Evolutionary conservation across 2,329 filamentous ascomycete genomes (phyloP), one percentile per base, ranked within the genome.

Genomic region (Colletotrichum sp.): DNA sequence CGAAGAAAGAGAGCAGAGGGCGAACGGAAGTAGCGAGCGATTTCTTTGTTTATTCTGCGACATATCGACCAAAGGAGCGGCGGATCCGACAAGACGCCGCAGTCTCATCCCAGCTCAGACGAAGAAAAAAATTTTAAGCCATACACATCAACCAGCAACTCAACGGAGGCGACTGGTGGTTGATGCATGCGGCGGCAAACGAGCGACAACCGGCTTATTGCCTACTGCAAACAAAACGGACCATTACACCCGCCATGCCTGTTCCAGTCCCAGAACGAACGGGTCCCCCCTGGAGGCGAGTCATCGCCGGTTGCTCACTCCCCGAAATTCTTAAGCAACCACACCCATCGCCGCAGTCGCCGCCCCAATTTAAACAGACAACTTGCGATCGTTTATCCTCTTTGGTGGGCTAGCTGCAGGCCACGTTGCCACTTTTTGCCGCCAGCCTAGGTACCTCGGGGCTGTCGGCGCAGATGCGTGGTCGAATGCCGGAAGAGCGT

Each of bases 391-490:
- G n/a, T 69, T 69, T 44, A 73, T 69, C 36, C 59, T 65, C 55
- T 82, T 78, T 69, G 79, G 69, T 76, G 81, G 80, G 44, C n/a
- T 52, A n/a, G 72, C 77, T 26, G 80, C 69, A 32, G 83, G 82
- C 83, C 83, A 85, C 15, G 83, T 85, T 21, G 78, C 76, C 34
- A 81, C 74, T 71, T 84, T 84, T 39, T 78, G 78, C 64, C 81
- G 80, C 72, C 79, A 80, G 9, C 81, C 82, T 24, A 81, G 59
- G 49, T 79, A 80, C 18, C 24, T 73, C 6, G 71, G 64, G 34
- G 21, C 30, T 24, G 32, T 39, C 24, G 66, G 10, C 3, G 30
- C 55, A 57, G 68, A 75, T 34, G 72, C 18, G 18, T 62, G 71
- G 36, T 80, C 69, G 21, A 80, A 80, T n/a, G 83, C 79, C 24